These are phyloP conservation scores for Houttuynia cordata DNA, from an alignment of 164 flowering plant species.

Conservation along the genomic window DNA sequence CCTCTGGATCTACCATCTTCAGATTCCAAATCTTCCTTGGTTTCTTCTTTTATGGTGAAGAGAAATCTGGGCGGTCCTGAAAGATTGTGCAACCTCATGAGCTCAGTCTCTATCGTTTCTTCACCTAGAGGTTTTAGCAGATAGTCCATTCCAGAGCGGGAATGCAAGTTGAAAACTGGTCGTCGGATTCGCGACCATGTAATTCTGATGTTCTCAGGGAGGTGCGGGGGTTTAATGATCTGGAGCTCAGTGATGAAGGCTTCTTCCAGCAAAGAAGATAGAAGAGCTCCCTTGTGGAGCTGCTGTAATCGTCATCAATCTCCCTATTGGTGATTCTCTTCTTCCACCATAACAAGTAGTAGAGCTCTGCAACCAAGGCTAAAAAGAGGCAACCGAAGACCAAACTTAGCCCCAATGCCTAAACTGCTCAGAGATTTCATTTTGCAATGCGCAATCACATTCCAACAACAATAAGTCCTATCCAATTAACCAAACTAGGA, in stretches of 20 bases:
- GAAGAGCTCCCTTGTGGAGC: conserved; percentile 42
- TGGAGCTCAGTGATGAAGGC: conserved; percentile 33
- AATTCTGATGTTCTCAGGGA: conserved; percentile 18
- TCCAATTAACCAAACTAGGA: not conserved
- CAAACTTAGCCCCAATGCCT: conserved; percentile 55
- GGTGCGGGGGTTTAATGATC: conserved; percentile 18
- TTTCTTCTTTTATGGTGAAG: conserved; percentile 77
- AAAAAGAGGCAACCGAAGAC: conserved; percentile 63
- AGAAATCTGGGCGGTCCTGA: conserved; percentile 72
- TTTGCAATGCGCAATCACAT: not conserved
- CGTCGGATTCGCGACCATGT: conserved; percentile 16
- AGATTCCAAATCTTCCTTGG: conserved; percentile 77
- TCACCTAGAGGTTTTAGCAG: conserved; percentile 38
- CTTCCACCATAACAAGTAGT: conserved; percentile 86
- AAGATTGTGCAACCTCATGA: conserved; percentile 68
- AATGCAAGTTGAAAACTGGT: conserved; percentile 10
- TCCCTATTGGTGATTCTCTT: conserved; percentile 39
- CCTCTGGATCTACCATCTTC: conserved; percentile 47
- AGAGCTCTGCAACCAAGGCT: conserved; percentile 68
- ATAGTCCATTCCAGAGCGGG: conserved; percentile 21
- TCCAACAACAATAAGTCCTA: not conserved
- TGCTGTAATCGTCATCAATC: conserved; percentile 36
- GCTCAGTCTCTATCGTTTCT: conserved; percentile 47
- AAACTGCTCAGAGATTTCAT: conserved; percentile 17
- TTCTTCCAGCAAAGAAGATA: conserved; percentile 56